A percentile compares a stretch with the other conserved stretches of the same genome.
These are phyloP conservation scores for Neopestalotiopsis sp. DNA, from an alignment of 2,329 filamentous ascomycete genomes.

Conservation along the genomic window DNA sequence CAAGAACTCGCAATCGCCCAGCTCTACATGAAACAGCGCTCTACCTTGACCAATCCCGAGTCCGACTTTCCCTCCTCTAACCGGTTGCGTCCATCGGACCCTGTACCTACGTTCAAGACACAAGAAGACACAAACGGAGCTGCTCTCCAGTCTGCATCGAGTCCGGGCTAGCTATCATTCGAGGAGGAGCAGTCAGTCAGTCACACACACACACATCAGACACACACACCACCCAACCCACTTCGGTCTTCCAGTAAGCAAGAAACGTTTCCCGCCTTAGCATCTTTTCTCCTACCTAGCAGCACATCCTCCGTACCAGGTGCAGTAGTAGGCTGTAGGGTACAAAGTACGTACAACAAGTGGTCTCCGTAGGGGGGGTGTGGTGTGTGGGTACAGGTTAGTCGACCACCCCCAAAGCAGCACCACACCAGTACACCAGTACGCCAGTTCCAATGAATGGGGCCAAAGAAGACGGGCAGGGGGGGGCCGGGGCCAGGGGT, in stretches of 20 bases:
- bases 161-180: neutral
- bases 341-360: neutral
- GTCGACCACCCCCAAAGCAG: too few species aligned
- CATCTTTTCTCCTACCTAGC: slow-evolving; percentile 7
- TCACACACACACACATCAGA: too few species aligned
- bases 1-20: slow-evolving; percentile 15
- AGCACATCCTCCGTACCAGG: neutral
- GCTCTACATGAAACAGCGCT: slow-evolving; percentile 18
- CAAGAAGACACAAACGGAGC: neutral
- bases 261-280: slow-evolving; percentile 13
- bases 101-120: slow-evolving; percentile 2
- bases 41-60: slow-evolving; percentile 8
- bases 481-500: slow-evolving; percentile 16
- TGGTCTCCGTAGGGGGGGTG: neutral
- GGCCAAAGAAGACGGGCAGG: neutral
- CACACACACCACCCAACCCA: neutral
- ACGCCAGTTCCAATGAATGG: too few species aligned
- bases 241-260: slow-evolving; percentile 13
- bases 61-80: slow-evolving; percentile 3
- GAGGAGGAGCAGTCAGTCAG: neutral
- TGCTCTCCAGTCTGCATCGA: slow-evolving; percentile 8
- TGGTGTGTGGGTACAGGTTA: too few species aligned
- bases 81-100: slow-evolving; percentile 13
- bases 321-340: neutral
- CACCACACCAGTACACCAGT: too few species aligned